Evolutionary conservation across 2,329 filamentous ascomycete species (phyloP).

Genomic region (Ophiostoma piceae): DNA sequence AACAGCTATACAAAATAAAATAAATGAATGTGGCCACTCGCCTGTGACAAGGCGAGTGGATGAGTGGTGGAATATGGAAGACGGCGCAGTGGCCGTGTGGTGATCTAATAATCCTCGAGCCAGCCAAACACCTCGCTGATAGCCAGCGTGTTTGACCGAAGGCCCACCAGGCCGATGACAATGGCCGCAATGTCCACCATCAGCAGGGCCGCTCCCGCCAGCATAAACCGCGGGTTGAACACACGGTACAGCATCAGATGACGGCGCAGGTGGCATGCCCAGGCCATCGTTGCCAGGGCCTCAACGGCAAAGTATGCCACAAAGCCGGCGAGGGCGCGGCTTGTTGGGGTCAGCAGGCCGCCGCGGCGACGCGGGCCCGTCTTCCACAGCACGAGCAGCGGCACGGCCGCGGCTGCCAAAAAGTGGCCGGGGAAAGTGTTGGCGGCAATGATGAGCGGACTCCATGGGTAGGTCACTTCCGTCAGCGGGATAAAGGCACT

Average conservation of each 20-base stretch:
- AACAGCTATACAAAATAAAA: conserved; percentile 11
- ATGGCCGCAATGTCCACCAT: conserved; percentile 73
- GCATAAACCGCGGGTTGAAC: conserved; percentile 87
- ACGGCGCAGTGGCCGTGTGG: not conserved
- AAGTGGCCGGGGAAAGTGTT: conserved; percentile 92
- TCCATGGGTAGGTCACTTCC: conserved; percentile 82
- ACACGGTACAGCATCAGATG: conserved; percentile 97
- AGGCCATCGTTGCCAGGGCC: conserved; percentile 79
- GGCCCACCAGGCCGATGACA: conserved; percentile 64
- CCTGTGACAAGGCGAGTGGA: not conserved
- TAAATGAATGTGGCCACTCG: not conserved
- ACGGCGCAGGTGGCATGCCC: conserved; percentile 79
- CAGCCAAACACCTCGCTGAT: conserved; percentile 87
- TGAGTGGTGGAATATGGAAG: not conserved
- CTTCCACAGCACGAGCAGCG: conserved; percentile 84
- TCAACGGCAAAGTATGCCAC: conserved; percentile 77
- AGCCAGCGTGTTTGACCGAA: conserved; percentile 70
- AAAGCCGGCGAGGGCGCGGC: conserved; percentile 67
- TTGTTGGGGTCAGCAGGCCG: conserved; percentile 63
- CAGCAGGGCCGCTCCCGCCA: conserved; percentile 64
- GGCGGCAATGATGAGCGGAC: conserved; percentile 69
- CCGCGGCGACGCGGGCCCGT: conserved; percentile 68
- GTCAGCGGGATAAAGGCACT: conserved; percentile 84
- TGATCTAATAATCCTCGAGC: conserved; percentile 31
- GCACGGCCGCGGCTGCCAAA: conserved; percentile 71